phyloP scores from a whole-genome alignment of 2,329 filamentous ascomycete genomes.

The Orbilia ellipsospora region DNA sequence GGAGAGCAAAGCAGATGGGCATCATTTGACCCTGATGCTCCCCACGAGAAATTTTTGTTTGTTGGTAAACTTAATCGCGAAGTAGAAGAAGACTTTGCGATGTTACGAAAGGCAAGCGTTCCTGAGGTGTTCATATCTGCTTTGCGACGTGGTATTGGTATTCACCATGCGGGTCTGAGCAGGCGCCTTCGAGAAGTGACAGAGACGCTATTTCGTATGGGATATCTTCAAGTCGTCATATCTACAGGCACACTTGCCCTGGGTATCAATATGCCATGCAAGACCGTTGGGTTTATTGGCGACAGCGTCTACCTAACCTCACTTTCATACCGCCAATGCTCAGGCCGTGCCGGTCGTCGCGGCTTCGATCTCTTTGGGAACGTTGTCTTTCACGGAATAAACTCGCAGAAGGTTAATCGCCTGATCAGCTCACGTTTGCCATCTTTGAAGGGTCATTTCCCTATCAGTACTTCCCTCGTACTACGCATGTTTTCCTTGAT shows the following conservation, averaged over 20 bases:
- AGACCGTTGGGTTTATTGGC: constrained; percentile 80
- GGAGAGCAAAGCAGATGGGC: constrained; percentile 70
- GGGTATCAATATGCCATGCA: constrained; percentile 81
- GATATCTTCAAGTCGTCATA: constrained; percentile 76
- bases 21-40: constrained; percentile 75
- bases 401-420: constrained; percentile 71
- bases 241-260: constrained; percentile 70
- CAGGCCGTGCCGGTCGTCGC: constrained; percentile 80
- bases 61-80: constrained; percentile 70
- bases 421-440: constrained; percentile 79
- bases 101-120: constrained; percentile 68
- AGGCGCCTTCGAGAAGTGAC: constrained; percentile 73
- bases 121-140: constrained; percentile 69
- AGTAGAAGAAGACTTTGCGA: constrained; percentile 68
- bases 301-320: constrained; percentile 79
- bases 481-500: constrained; percentile 75
- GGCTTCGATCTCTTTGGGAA: constrained; percentile 85
- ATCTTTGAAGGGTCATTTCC: constrained; percentile 80
- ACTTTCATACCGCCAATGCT: constrained; percentile 79
- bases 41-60: constrained; percentile 74
- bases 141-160: constrained; percentile 75
- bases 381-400: constrained; percentile 78
- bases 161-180: constrained; percentile 85
- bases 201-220: constrained; percentile 79
- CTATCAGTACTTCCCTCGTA: constrained; percentile 78